Conservation (phyloP, 768 basidiomycete genomes). For the Suillus cothurnatus region DNA sequence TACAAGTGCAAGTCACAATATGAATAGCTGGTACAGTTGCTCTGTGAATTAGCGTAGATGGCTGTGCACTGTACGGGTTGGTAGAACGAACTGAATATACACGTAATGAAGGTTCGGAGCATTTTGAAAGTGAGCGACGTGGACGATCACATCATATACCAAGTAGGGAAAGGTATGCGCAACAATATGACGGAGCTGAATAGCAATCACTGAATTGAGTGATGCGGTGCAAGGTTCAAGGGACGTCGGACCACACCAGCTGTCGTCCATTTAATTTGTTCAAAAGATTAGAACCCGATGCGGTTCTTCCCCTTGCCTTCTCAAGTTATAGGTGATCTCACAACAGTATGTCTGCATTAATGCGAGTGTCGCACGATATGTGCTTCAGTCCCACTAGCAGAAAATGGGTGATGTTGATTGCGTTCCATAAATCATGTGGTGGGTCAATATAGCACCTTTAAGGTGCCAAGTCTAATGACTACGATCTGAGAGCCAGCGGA, state of each 20-base stretch:
- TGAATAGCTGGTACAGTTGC: too few relatives aligned
- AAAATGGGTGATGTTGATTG: background rate
- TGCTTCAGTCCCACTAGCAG: background rate
- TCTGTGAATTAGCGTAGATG: too few relatives aligned
- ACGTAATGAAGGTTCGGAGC: too few relatives aligned
- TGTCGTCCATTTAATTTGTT: background rate
- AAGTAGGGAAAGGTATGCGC: background rate
- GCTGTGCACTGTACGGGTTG: too few relatives aligned
- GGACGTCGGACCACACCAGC: background rate
- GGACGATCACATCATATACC: background rate
- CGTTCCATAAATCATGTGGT: background rate
- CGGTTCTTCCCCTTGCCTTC: background rate
- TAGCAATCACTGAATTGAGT: background rate
- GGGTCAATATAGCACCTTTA: background rate
- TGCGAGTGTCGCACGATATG: background rate
- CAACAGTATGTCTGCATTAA: background rate
- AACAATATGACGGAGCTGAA: too few relatives aligned
- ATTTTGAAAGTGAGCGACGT: background rate
- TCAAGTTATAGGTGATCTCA: background rate
- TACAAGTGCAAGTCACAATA: too few relatives aligned
- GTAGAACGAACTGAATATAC: too few relatives aligned
- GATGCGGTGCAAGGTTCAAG: background rate
- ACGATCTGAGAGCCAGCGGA: conserved; percentile 83
- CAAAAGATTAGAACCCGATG: background rate
- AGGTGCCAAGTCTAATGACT: conserved; percentile 51